Conservation (phyloP, 2,329 filamentous ascomycete species). For the Chaetoscypha palmicola region DNA sequence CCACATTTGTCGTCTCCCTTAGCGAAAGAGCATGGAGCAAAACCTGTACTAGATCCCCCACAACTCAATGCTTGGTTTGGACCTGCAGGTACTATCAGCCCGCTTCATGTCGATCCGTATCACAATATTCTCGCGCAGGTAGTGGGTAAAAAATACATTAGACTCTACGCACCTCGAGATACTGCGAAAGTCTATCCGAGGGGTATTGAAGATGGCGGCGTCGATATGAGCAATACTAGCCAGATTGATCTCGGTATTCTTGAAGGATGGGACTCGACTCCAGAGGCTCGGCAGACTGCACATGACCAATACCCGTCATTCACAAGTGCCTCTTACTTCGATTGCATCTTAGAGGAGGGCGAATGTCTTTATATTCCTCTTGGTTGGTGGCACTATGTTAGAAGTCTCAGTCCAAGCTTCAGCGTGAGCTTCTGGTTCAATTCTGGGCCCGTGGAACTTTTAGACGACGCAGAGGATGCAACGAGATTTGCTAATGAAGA, state of each 20-base stretch:
- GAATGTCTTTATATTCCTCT: constrained; percentile 85
- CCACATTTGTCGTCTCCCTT: constrained; percentile 43
- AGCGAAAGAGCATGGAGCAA: constrained; percentile 33
- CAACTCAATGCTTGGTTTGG: constrained; percentile 91
- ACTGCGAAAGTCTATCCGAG: constrained; percentile 53
- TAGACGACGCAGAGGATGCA: too few relatives aligned
- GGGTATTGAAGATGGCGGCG: constrained; percentile 53
- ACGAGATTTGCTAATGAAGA: too few relatives aligned
- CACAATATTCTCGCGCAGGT: constrained; percentile 89
- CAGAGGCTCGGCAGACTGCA: constrained; percentile 13
- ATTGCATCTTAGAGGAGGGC: constrained; percentile 72
- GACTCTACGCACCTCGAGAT: constrained; percentile 68
- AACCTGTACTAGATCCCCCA: constrained; percentile 47
- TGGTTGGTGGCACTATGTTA: constrained; percentile 98
- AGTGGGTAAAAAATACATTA: constrained; percentile 85
- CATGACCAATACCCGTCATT: constrained; percentile 21
- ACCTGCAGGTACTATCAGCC: constrained; percentile 79
- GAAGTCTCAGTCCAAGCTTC: constrained; percentile 77
- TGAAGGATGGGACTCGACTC: constrained; percentile 49
- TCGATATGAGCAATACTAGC: constrained; percentile 93
- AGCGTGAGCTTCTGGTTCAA: constrained; percentile 99
- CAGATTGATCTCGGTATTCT: constrained; percentile 66
- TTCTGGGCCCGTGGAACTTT: too few relatives aligned
- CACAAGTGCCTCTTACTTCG: constrained; percentile 39
- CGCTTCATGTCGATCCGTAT: constrained; percentile 88